Base-by-base conservation (phyloP, 73 alveolate genomes). In the Paramecium bursaria region DNA sequence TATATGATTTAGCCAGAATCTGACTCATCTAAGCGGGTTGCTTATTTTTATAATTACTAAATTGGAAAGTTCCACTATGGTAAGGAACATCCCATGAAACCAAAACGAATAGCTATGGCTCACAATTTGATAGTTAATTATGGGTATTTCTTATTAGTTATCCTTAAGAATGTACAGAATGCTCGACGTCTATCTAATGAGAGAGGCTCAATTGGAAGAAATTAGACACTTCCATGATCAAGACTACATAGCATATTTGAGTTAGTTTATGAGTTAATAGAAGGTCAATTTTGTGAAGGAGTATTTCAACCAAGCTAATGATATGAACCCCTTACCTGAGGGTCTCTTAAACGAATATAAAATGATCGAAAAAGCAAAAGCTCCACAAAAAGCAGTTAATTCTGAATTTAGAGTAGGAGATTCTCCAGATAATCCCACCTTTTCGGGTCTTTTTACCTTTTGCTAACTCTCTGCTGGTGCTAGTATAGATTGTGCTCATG, bases 1-100 rank as follows among this genome's bases (percentile, higher is more conserved):
- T 67, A 11, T 25, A 67, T 67, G 82, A 67, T 67, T 11, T 42
- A 67, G 39, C 5, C 60, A 15, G 88, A 60, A 13, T 39, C 76
- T 50, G 89, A 79, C 33, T 35, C 90, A 1, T 74, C 76, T 9
- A 77, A 90, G 48, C 87, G 95, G 87, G 97, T 94, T 23, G 96
- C 98, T 48, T 97, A 97, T 88, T 94, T 95, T 85, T 95, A 97
- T 52, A 95, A 95, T 85, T 90, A 91, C 49, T 96, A 95, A 55
- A 90, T 97, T 1, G 99, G 99, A n/a, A 87, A 89, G 60, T 97
- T 85, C 90, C 90, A 96, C 85, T 97, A 94, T 90, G 98, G 98
- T 5, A 92, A 93, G 74, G 96, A 89, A 79, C 99, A 97, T 88
- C 98, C 99, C 9, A 97, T 97, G 99, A 97, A 97, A 60, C 99